Evolutionary conservation across 1,284 basidiomycete genomes (phyloP).

Genomic region (Rhodofomes roseus): DNA sequence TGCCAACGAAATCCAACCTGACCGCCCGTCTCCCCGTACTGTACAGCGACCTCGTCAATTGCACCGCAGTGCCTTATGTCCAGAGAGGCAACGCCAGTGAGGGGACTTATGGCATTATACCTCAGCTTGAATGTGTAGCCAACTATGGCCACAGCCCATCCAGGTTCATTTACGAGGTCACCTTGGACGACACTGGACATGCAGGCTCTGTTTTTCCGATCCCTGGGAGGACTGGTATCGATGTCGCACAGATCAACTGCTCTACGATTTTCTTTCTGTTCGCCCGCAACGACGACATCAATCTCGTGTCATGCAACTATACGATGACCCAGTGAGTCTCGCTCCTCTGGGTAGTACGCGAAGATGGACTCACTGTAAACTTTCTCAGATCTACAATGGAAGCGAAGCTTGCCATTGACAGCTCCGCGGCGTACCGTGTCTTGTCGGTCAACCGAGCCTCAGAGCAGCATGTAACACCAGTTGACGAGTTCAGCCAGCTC

Average conservation of each 20-base stretch:
- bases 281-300: background rate
- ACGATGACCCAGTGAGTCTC: background rate
- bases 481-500: background rate
- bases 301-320: background rate
- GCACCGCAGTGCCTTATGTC: background rate
- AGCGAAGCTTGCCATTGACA: background rate
- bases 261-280: background rate
- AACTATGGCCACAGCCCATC: no score
- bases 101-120: background rate
- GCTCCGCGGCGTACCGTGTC: background rate
- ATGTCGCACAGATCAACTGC: background rate
- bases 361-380: background rate
- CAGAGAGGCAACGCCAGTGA: background rate
- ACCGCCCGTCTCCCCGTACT: background rate
- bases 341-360: background rate
- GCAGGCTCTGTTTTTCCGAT: background rate
- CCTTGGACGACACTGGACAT: background rate
- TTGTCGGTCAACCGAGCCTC: background rate
- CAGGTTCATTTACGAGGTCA: background rate
- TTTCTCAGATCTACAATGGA: background rate
- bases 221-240: background rate
- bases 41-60: background rate
- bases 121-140: background rate
- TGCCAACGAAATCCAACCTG: background rate
- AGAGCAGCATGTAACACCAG: background rate